Conservation (phyloP, 2,329 filamentous ascomycete genomes). For the Bretziella fagacearum region DNA sequence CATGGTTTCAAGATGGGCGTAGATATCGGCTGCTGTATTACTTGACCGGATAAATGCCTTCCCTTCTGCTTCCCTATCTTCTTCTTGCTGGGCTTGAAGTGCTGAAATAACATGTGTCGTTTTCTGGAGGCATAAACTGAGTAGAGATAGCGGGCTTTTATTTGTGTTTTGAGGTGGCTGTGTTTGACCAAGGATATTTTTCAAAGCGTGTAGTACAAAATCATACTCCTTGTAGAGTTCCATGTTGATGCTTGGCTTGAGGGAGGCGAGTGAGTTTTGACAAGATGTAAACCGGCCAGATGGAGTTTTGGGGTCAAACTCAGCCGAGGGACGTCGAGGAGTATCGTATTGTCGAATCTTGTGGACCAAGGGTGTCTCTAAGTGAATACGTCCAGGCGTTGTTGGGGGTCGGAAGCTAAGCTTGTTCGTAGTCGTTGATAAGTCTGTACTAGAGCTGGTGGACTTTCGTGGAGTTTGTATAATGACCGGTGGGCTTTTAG, state of each 20-base stretch:
- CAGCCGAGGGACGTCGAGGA: background rate
- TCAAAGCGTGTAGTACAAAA: conserved; percentile 8
- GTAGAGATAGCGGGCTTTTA: conserved; percentile 17
- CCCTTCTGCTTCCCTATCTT: conserved; percentile 20
- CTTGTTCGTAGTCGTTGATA: background rate
- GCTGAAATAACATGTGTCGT: conserved; percentile 8
- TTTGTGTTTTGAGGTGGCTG: background rate
- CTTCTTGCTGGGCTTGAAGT: conserved; percentile 4
- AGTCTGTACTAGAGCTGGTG: background rate
- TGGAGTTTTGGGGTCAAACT: conserved; percentile 4
- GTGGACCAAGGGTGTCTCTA: conserved; percentile 20
- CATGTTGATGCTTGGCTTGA: background rate
- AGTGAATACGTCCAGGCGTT: conserved; percentile 17
- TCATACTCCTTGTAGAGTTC: conserved; percentile 12
- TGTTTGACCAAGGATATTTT: conserved; percentile 2
- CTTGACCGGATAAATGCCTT: conserved; percentile 13
- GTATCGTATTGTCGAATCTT: conserved; percentile 18
- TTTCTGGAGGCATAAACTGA: conserved; percentile 24
- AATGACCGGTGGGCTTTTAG: background rate
- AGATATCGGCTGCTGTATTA: conserved; percentile 19
- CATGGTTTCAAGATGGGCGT: conserved; percentile 23
- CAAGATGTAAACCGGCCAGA: background rate
- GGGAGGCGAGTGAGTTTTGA: background rate
- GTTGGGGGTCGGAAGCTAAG: conserved; percentile 8
- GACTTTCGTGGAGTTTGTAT: background rate